Evolutionary conservation across 169 alveolate genomes (phyloP), one percentile per base, ranked within the genome.

Genomic region (Eimeria acervulina): DNA sequence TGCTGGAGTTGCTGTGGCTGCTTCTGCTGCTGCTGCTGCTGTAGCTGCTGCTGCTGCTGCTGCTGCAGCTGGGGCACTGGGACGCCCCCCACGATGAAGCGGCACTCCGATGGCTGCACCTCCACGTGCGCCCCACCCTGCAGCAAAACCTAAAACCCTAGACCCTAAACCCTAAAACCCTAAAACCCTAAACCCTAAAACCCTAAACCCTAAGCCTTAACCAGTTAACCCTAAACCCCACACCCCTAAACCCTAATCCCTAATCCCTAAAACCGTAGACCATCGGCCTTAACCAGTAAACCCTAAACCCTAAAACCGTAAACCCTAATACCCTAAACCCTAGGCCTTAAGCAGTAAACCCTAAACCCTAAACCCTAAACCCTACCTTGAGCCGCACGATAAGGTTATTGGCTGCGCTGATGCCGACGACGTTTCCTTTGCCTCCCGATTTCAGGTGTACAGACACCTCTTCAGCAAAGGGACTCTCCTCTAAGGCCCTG

Each of bases 101-200:
- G 84, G 42, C 84, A 74, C 84, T 74, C 84, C 23, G 84, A 74
- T 15, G 84, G 84, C 1, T 74, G 84, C 7, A 47, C 84, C 84
- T 74, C 84, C 10, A 74, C 84, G 42, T 74, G 42, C 51, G 55
- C 21, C 51, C 84, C 84, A 21, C 42, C 31, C 84, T 74, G 84
- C 31, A 74, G 51, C n/a, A 19, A n/a, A 28, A 74, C 38, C 28
- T 13, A 7, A 74, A 17, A 28, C 13, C 42, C 8, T 66, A 28
- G 23, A 66, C 1, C 36, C 33, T 66, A 26, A 51, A 51, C 59
- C 59, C 2, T 51, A 51, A 51, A 51, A 10, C 59, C n/a, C n/a
- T 17, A 12, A 51, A 1, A 1, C 59, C 2, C 59, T 17, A 51
- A 51, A 1, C 59, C 59, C 0, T 51, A 51, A 51, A 26, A 19